A percentile compares a stretch with the other conserved stretches of the same genome.
Evolutionary conservation across 2,329 filamentous ascomycete genomes (phyloP).

Genomic region (Uncinocarpus reesii): DNA sequence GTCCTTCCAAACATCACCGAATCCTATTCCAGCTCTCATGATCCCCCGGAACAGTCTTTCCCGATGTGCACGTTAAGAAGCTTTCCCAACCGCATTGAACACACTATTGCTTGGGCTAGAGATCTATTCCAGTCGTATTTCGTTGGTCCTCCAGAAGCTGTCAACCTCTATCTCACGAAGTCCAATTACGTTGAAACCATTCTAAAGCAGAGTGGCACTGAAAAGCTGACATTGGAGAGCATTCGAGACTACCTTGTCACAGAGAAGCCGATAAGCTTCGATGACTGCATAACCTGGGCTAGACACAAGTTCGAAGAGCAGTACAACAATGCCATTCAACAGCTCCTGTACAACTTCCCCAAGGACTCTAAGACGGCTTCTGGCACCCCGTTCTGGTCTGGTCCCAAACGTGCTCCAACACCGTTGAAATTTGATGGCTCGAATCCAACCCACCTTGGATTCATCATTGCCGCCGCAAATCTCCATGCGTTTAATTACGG

Average conservation of each 20-base stretch:
- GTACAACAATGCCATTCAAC: constrained; percentile 93
- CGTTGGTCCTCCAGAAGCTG: constrained; percentile 83
- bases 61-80: constrained; percentile 96
- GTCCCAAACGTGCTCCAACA: constrained; percentile 91
- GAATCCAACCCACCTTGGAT: constrained; percentile 78
- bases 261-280: constrained; percentile 82
- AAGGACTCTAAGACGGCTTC: constrained; percentile 82
- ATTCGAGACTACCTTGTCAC: constrained; percentile 83
- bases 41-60: constrained; percentile 96
- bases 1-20: constrained; percentile 84
- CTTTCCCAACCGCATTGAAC: constrained; percentile 97
- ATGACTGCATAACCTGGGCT: constrained; percentile 95
- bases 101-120: constrained; percentile 96
- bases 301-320: constrained; percentile 89
- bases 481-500: constrained; percentile 97
- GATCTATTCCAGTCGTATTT: constrained; percentile 93
- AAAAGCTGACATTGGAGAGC: constrained; percentile 85
- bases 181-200: constrained; percentile 80
- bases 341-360: constrained; percentile 93
- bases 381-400: constrained; percentile 93
- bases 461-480: constrained; percentile 78
- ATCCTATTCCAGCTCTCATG: constrained; percentile 93
- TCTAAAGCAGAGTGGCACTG: constrained; percentile 85
- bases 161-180: constrained; percentile 86
- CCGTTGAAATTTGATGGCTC: constrained; percentile 77